Base-by-base conservation (phyloP, 306 rosid genomes). In the Albizia julibrissin region DNA sequence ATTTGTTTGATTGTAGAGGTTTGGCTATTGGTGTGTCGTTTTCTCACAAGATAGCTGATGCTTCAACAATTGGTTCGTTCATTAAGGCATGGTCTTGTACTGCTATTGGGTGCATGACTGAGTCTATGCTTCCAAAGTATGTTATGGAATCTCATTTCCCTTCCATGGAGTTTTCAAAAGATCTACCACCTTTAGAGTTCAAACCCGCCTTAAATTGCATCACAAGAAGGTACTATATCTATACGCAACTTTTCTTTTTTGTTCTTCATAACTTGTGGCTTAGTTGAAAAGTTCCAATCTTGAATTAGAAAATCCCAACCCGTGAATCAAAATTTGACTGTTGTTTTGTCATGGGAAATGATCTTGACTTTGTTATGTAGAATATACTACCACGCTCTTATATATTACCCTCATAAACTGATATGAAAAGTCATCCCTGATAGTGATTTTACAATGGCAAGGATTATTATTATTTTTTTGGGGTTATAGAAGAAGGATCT, bases 41-140 rank as follows among this genome's bases (percentile, higher is more conserved):
- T 8, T 83, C 85, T 8, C 92, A 89, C 71, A 89, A 81, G 85
- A 65, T 85, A 5, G 86, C 81, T 15, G 92, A 89, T 43, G 77
- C 83, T 3, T 70, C 82, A 1, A 66, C 90, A 21, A 8, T 85
- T 47, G 61, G 43, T 5, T 76, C 54, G 0, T 85, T 89, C 81
- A 10, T 85, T 47, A 54, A 71, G 16, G 71, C 59, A 10, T 89
- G 90, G 87, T 80, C 81, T 2, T 50, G 54, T 24, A 37, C 27
- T 0, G 78, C 85, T 33, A 64, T 72, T 1, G 80, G 84, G 9
- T 15, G 13, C 29, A 14, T 56, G 54, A 8, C 10, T 18, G 29
- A 74, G 56, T 47, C 18, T 5, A 47, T 78, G 33, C 14, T 5
- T 40, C 82, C 85, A 1, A 29, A 59, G 6, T 82, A 67, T 18